phyloP scores from a whole-genome alignment of 225 moss, liverwort and hornwort species.

The Takakia lepidozioides region DNA sequence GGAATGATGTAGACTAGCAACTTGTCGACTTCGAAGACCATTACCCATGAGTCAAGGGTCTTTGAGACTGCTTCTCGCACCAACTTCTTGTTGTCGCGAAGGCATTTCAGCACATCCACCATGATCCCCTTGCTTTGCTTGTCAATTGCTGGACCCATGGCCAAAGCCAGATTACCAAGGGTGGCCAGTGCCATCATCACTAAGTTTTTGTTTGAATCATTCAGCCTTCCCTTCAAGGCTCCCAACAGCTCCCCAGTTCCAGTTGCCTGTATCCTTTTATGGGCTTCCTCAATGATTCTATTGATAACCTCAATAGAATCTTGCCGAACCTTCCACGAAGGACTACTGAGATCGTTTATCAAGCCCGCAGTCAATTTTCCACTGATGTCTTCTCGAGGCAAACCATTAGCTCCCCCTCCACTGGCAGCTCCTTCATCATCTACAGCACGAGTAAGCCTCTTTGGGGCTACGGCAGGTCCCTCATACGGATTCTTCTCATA shows the following conservation, averaged over 20 bases:
- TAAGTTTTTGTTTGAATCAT: constrained; percentile 89
- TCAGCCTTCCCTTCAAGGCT: constrained; percentile 67
- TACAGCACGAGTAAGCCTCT: constrained; percentile 56
- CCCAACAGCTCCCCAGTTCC: constrained; percentile 64
- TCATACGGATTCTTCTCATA: constrained; percentile 84
- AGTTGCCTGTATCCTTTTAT: constrained; percentile 70
- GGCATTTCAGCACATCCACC: constrained; percentile 78
- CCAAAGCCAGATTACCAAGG: constrained; percentile 60
- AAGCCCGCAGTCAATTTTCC: constrained; percentile 61
- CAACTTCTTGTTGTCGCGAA: constrained; percentile 92
- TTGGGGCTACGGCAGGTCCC: constrained; percentile 62
- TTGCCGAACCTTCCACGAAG: constrained; percentile 90
- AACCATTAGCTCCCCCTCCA: constrained; percentile 49
- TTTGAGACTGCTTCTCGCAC: constrained; percentile 84
- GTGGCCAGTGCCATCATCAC: constrained; percentile 73
- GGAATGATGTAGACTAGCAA: constrained; percentile 63
- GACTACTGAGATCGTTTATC: constrained; percentile 70
- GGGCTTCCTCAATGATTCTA: constrained; percentile 74
- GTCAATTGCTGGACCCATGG: constrained; percentile 75
- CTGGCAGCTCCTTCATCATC: constrained; percentile 30
- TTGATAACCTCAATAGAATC: constrained; percentile 77
- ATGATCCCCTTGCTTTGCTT: constrained; percentile 72
- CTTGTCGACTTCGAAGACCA: constrained; percentile 59
- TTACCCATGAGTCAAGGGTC: constrained; percentile 75
- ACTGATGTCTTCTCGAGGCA: constrained; percentile 90